Evolutionary conservation across 75 land plant species (phyloP).

Genomic region (Cryptomeria japonica): DNA sequence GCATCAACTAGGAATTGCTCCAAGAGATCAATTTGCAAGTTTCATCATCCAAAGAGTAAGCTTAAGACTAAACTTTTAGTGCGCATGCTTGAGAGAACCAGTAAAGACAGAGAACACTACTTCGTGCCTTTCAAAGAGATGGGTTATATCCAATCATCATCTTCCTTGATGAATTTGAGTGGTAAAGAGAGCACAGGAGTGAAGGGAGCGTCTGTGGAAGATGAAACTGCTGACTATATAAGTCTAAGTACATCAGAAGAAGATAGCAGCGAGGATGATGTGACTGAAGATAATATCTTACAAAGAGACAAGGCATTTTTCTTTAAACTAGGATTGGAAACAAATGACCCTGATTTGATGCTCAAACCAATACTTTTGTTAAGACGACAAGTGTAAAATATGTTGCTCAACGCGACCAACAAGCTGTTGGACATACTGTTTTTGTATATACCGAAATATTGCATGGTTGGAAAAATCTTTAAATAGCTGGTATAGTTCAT

Average conservation of each 20-base stretch:
- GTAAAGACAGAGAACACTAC: conserved; percentile 33
- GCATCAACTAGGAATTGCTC: conserved; percentile 71
- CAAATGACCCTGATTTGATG: neutral
- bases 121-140: conserved; percentile 13
- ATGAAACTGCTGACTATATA: conserved; percentile 2
- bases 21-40: conserved; percentile 65
- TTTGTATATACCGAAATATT: neutral
- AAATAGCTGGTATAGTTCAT: neutral
- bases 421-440: neutral
- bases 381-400: neutral
- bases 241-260: neutral
- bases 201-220: neutral
- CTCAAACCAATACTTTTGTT: neutral
- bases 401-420: neutral
- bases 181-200: neutral
- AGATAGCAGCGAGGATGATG: neutral
- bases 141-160: neutral
- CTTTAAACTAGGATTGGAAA: neutral
- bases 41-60: conserved; percentile 78
- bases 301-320: neutral
- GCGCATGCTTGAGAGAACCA: conserved; percentile 6
- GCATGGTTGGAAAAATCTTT: neutral
- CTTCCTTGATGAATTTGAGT: neutral
- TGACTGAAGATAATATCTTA: neutral
- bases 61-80: conserved; percentile 29